phyloP scores from a whole-genome alignment of 345 rosid species.

The Rhizophora mangle region DNA sequence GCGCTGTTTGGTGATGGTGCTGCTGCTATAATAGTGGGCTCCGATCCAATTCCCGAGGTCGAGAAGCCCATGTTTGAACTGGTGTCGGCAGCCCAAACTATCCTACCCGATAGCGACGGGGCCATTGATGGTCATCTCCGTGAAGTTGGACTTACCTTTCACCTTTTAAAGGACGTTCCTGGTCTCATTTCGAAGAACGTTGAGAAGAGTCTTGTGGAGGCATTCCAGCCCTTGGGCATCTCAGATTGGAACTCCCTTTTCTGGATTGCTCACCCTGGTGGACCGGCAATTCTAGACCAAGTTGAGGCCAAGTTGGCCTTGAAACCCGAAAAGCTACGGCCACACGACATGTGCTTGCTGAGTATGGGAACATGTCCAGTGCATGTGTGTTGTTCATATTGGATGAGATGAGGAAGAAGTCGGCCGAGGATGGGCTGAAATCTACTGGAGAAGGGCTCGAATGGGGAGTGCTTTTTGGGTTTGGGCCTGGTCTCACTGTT shows the following conservation, averaged over 20 bases:
- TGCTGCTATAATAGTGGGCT: slow-evolving; percentile 59
- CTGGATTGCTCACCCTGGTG: slow-evolving; percentile 84
- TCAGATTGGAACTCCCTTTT: slow-evolving; percentile 77
- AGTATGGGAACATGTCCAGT: slow-evolving; percentile 82
- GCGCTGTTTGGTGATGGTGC: slow-evolving; percentile 75
- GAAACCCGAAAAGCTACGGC: slow-evolving; percentile 53
- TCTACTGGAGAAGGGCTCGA: slow-evolving; percentile 79
- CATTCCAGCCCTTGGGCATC: slow-evolving; percentile 65
- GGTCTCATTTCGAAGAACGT: slow-evolving; percentile 63
- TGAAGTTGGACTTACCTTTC: slow-evolving; percentile 69
- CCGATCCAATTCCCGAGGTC: slow-evolving; percentile 43
- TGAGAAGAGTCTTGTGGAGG: slow-evolving; percentile 61
- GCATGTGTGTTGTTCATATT: slow-evolving; percentile 72
- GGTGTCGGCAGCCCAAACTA: slow-evolving; percentile 65
- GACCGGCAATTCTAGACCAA: slow-evolving; percentile 61
- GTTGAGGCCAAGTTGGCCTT: slow-evolving; percentile 57
- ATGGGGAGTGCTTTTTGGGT: slow-evolving; percentile 87
- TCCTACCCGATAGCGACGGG: slow-evolving; percentile 68
- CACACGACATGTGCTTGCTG: slow-evolving; percentile 56
- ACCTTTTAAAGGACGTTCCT: slow-evolving; percentile 62
- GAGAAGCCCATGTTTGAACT: slow-evolving; percentile 65
- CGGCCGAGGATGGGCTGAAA: slow-evolving; percentile 43
- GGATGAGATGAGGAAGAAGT: slow-evolving; percentile 74
- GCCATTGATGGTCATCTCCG: slow-evolving; percentile 69
- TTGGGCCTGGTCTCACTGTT: slow-evolving; percentile 81